Evolutionary conservation across 2,329 filamentous ascomycete genomes (phyloP).

Genomic region (Beauveria sp.): DNA sequence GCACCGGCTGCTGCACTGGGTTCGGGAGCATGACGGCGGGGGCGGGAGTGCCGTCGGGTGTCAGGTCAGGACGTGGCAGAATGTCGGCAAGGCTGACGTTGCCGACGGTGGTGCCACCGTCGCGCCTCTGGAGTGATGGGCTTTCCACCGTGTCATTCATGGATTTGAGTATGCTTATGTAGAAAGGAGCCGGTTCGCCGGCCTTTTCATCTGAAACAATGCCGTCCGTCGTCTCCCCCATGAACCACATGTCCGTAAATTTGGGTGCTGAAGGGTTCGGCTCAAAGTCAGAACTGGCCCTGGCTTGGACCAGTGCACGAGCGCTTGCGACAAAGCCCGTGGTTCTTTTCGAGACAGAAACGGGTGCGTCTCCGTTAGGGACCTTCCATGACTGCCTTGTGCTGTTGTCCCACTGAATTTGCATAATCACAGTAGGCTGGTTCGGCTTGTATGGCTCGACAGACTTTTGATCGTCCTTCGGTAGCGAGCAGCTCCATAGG

Average conservation of each 20-base stretch:
- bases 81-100: conserved; percentile 27
- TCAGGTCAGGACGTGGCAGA: conserved; percentile 57
- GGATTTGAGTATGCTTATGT: conserved; percentile 61
- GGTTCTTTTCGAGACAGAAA: conserved; percentile 19
- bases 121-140: conserved; percentile 20
- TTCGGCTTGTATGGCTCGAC: conserved; percentile 56
- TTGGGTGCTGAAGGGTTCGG: conserved; percentile 51
- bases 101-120: conserved; percentile 11
- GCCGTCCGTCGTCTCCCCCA: conserved; percentile 79
- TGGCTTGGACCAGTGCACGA: conserved; percentile 17
- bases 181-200: conserved; percentile 84
- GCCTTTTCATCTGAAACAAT: conserved; percentile 60
- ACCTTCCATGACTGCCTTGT: conserved; percentile 43
- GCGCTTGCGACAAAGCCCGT: conserved; percentile 19
- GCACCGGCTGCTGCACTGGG: conserved; percentile 67
- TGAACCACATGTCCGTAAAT: conserved; percentile 67
- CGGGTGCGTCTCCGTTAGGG: conserved; percentile 29
- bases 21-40: conserved; percentile 65
- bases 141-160: conserved; percentile 25
- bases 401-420: conserved; percentile 66
- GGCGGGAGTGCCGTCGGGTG: conserved; percentile 63
- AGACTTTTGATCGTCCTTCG: conserved; percentile 64
- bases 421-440: conserved; percentile 71
- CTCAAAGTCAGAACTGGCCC: conserved; percentile 26
- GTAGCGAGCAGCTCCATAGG: conserved; percentile 79